Evolutionary conservation across 495 filamentous ascomycete species (phyloP).

Genomic region (Chaetomium tenue): DNA sequence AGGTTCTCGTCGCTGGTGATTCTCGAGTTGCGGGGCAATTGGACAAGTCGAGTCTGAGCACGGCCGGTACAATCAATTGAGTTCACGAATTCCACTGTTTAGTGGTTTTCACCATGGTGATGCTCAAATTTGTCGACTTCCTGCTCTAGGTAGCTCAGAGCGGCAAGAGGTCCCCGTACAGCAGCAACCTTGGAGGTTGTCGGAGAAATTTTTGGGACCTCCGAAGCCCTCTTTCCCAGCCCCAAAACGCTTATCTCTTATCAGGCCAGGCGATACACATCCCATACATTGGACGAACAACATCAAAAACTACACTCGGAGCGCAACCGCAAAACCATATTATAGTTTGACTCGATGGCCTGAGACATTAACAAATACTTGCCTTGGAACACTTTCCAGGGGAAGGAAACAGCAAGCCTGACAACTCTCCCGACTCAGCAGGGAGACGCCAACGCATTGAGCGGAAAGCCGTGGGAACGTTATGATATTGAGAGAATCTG

Average conservation of each 20-base stretch:
- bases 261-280: not conserved
- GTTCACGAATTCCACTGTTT: not conserved
- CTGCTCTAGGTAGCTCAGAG: not conserved
- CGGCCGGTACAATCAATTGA: not conserved
- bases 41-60: not conserved
- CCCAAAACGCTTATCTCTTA: conserved; percentile 3
- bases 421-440: not conserved
- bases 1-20: not conserved
- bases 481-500: no score
- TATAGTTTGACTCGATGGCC: not conserved
- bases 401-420: not conserved
- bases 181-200: not conserved
- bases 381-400: not conserved
- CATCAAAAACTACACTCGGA: not conserved
- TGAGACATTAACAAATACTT: no score
- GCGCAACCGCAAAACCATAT: not conserved
- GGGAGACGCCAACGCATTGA: not conserved
- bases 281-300: not conserved
- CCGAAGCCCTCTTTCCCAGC: conserved; percentile 6
- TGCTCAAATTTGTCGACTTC: not conserved
- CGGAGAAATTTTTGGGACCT: conserved; percentile 4
- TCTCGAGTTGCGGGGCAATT: conserved; percentile 4
- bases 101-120: not conserved
- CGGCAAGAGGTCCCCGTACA: not conserved
- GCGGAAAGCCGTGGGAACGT: not conserved